Percentiles rank a stretch among this genome's conserved stretches.
Conservation (phyloP, 352 stramenopile species). For the Globisporangium acanthophoron region DNA sequence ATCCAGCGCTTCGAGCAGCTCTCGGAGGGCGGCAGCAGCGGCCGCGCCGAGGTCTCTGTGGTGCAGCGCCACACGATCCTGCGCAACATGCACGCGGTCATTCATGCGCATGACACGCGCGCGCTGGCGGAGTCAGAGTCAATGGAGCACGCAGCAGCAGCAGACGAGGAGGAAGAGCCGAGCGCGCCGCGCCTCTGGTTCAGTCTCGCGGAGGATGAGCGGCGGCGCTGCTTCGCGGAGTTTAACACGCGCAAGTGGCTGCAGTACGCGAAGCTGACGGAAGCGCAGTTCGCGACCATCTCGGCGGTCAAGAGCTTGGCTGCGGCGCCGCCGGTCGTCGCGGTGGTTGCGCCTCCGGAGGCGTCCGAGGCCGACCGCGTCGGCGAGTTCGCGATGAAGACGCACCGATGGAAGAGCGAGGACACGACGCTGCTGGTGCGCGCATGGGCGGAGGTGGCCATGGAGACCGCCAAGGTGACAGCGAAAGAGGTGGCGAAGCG, state of each 20-base stretch:
- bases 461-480: background rate
- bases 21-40: background rate
- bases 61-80: conserved; percentile 1
- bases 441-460: background rate
- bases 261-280: background rate
- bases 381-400: background rate
- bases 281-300: background rate
- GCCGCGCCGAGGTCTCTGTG: background rate
- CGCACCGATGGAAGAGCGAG: background rate
- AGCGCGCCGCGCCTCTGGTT: background rate
- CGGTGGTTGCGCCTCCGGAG: background rate
- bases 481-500: background rate
- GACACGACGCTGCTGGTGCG: conserved; percentile 2
- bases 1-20: conserved; percentile 1
- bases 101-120: background rate
- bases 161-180: background rate
- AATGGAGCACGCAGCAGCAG: background rate
- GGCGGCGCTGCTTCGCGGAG: background rate
- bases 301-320: background rate
- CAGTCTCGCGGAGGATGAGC: background rate
- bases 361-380: background rate
- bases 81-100: conserved; percentile 1
- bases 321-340: background rate
- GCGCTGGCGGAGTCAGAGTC: background rate
- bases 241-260: conserved; percentile 2